Conservation (phyloP, 192 early-diverging fungal genomes). For the Backusella tarrabulga region DNA sequence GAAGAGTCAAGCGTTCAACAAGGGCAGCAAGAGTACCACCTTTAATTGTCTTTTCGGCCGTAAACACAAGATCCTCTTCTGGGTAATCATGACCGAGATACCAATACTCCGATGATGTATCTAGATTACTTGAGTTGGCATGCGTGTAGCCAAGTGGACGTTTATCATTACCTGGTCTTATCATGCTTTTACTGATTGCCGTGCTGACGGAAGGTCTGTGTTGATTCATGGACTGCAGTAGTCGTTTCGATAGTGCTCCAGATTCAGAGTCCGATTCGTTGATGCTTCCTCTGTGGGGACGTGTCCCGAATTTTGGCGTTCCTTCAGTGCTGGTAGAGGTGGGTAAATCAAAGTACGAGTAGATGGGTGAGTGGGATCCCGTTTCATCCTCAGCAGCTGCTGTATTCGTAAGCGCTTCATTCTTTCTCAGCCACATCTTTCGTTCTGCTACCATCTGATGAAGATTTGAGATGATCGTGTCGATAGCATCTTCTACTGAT, state of each 20-base stretch:
- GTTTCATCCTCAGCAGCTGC: neutral
- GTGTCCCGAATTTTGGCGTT: neutral
- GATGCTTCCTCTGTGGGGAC: slow-evolving; percentile 10
- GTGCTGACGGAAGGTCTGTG: slow-evolving; percentile 4
- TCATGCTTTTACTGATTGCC: neutral
- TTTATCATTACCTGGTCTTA: neutral
- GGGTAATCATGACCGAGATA: slow-evolving; percentile 80
- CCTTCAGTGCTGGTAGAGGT: neutral
- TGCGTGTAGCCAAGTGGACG: slow-evolving; percentile 8
- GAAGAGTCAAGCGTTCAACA: slow-evolving; percentile 89
- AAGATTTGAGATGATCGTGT: slow-evolving; percentile 19
- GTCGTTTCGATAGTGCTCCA: neutral
- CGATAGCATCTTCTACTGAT: slow-evolving; percentile 18
- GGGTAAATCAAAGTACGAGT: slow-evolving; percentile 1
- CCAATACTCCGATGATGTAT: slow-evolving; percentile 60
- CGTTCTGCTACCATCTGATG: slow-evolving; percentile 27
- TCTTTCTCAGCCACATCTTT: slow-evolving; percentile 18
- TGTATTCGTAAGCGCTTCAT: neutral
- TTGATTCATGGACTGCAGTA: neutral
- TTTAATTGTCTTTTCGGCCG: slow-evolving; percentile 81
- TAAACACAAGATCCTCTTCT: slow-evolving; percentile 77
- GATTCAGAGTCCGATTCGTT: slow-evolving; percentile 2
- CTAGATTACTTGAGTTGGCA: neutral
- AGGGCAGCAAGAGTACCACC: slow-evolving; percentile 88
- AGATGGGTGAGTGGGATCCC: neutral